Evolutionary conservation across 1,284 basidiomycete genomes (phyloP), one percentile per base, ranked within the genome.

Genomic region (Phellinidium pouzarii): DNA sequence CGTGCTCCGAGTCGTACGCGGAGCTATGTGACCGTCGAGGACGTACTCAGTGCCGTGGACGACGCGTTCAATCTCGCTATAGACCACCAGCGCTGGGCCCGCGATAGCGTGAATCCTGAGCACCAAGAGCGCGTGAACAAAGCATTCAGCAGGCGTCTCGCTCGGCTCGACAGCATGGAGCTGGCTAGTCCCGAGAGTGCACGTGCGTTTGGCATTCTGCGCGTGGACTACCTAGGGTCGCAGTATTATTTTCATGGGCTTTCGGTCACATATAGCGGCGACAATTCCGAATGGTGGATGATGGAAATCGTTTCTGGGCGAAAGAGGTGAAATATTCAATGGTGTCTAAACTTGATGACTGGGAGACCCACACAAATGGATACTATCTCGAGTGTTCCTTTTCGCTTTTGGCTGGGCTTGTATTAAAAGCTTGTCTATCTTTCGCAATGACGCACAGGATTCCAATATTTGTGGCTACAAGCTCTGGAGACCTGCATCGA

Each of bases 11-110:
- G 29, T 25, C 14, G 3, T 3, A 34, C 11, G 3, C 38, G 46
- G 47, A 40, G n/a, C 19, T 31, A 44, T 29, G 46, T 53, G 31
- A 34, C 38, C 22, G 52, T 53, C 23, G 26, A 38, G 17, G 26
- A 48, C 40, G 41, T 50, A 12, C 49, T 50, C 12, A 19, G 29
- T 8, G 38, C 47, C 12, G 19, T 49, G 34, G 8, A 46, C 23
- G 23, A 46, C 17, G 17, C 12, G 20, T 29, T 46, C 9, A 46
- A 19, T 17, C 44, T 19, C 14, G 20, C 17, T 5, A 36, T 46
- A 11, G 27, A 46, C 3, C 25, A 5, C 29, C 27, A 46, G 7
- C 27, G 17, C 7, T 46, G 44, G 44, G 26, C n/a, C 27, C 19
- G 14, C 12, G 44, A 46, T 23, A 29, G 26, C 17, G 7, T n/a